Evolutionary conservation across 495 filamentous ascomycete genomes (phyloP).

Genomic region (Pseudevernia furfuracea): DNA sequence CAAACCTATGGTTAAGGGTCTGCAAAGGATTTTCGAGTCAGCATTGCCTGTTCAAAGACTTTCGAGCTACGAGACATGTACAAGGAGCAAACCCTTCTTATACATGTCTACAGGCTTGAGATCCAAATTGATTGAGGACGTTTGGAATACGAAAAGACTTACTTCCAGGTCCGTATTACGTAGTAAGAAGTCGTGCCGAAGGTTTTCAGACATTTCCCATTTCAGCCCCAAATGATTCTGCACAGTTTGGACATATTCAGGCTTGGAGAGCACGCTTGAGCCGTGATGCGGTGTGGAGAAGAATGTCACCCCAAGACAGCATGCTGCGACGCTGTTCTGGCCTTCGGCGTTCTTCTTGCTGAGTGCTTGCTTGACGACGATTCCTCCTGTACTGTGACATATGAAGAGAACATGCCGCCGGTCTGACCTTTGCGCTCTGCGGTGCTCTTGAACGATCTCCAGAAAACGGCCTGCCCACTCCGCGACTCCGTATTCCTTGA

Average conservation of each 20-base stretch:
- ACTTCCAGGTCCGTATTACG: slow-evolving; percentile 39
- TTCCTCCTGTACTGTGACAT: slow-evolving; percentile 57
- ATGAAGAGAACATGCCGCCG: slow-evolving; percentile 54
- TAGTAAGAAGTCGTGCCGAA: slow-evolving; percentile 44
- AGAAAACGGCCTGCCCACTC: slow-evolving; percentile 24
- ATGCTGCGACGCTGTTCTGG: slow-evolving; percentile 37
- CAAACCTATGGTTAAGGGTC: slow-evolving; percentile 49
- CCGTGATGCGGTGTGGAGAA: slow-evolving; percentile 57
- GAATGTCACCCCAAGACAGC: slow-evolving; percentile 57
- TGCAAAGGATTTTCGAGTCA: neutral
- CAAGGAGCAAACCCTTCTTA: neutral
- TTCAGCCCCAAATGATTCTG: slow-evolving; percentile 48
- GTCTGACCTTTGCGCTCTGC: slow-evolving; percentile 18
- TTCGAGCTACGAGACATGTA: neutral
- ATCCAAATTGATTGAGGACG: neutral
- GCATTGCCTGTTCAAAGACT: neutral
- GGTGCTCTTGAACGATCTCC: slow-evolving; percentile 4
- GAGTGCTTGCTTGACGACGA: slow-evolving; percentile 36
- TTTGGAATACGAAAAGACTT: neutral
- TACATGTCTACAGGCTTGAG: neutral
- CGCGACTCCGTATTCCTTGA: slow-evolving; percentile 18
- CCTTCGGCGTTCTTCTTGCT: slow-evolving; percentile 24
- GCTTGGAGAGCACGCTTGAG: slow-evolving; percentile 56
- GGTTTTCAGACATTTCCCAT: slow-evolving; percentile 40
- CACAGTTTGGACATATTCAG: slow-evolving; percentile 48